Conservation (phyloP, 768 basidiomycete species). For the Suillus alpinus region DNA sequence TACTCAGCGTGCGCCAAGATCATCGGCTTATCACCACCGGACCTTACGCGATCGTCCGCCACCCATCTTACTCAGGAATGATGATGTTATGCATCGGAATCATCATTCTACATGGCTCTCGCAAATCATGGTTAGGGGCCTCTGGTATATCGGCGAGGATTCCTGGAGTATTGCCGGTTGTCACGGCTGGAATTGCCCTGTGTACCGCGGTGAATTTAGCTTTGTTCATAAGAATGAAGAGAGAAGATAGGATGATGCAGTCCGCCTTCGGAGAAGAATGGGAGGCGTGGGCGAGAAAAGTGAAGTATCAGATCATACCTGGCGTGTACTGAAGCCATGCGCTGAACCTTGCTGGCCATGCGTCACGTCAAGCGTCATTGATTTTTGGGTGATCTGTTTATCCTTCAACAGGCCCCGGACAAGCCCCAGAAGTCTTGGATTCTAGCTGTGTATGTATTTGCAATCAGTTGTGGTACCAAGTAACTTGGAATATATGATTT, state of each 20-base stretch:
- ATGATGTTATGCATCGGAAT: conserved; percentile 3
- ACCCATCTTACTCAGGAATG: conserved; percentile 22
- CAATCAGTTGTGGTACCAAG: background rate
- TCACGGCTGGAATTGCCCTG: background rate
- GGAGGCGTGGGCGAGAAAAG: conserved; percentile 29
- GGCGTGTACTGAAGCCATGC: conserved; percentile 22
- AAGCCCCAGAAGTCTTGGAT: background rate
- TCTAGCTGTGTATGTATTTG: background rate
- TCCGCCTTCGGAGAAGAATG: conserved; percentile 32
- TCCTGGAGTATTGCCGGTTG: background rate
- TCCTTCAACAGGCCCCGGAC: too few species aligned
- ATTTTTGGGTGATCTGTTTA: background rate
- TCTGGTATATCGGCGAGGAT: conserved; percentile 9
- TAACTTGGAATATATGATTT: background rate
- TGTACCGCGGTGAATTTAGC: background rate
- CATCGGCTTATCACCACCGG: conserved; percentile 17
- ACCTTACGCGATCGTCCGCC: conserved; percentile 20
- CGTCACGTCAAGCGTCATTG: background rate
- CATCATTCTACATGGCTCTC: conserved; percentile 3
- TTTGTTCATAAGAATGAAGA: background rate
- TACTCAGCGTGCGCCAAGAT: conserved; percentile 12
- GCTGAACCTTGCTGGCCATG: background rate
- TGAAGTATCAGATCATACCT: conserved; percentile 32
- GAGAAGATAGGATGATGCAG: conserved; percentile 31
- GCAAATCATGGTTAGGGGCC: conserved; percentile 12